Conservation (phyloP, 176 grass and related monocot species). For the Avena insularis region DNA sequence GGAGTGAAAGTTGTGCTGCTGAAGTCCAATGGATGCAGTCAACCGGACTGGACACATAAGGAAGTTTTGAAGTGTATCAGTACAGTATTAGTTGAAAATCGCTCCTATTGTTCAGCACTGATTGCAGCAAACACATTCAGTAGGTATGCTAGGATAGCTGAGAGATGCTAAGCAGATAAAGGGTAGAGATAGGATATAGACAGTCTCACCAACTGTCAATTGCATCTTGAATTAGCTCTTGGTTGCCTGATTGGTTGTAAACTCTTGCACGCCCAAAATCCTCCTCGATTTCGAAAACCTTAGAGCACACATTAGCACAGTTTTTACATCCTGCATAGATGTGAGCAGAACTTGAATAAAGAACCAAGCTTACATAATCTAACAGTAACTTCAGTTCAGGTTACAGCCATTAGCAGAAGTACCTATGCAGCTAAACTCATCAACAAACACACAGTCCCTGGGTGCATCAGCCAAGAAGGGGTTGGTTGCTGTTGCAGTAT, state of each 20-base stretch:
- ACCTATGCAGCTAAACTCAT: constrained; percentile 99
- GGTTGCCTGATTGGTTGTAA: constrained; percentile 71
- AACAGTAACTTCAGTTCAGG: background rate
- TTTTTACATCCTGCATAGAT: constrained; percentile 88
- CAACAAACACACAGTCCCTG: constrained; percentile 88
- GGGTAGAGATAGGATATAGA: background rate
- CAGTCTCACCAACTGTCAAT: constrained; percentile 89
- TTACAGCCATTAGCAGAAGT: background rate
- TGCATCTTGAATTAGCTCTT: constrained; percentile 69
- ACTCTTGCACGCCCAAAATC: constrained; percentile 92
- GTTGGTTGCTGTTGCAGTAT: constrained; percentile 75
- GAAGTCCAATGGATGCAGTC: constrained; percentile 99
- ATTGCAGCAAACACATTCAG: background rate
- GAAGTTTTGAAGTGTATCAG: constrained; percentile 43
- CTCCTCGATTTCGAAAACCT: constrained; percentile 87
- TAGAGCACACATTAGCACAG: constrained; percentile 88
- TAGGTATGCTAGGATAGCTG: background rate
- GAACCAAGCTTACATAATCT: background rate
- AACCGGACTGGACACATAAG: constrained; percentile 76
- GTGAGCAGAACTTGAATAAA: constrained; percentile 16
- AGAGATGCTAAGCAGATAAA: background rate
- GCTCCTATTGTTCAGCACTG: background rate
- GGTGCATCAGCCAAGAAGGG: constrained; percentile 91
- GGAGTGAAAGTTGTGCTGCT: constrained; percentile 89
- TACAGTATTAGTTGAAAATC: background rate